Evolutionary conservation across 768 basidiomycete species (phyloP).

Genomic region (Russula foetens): DNA sequence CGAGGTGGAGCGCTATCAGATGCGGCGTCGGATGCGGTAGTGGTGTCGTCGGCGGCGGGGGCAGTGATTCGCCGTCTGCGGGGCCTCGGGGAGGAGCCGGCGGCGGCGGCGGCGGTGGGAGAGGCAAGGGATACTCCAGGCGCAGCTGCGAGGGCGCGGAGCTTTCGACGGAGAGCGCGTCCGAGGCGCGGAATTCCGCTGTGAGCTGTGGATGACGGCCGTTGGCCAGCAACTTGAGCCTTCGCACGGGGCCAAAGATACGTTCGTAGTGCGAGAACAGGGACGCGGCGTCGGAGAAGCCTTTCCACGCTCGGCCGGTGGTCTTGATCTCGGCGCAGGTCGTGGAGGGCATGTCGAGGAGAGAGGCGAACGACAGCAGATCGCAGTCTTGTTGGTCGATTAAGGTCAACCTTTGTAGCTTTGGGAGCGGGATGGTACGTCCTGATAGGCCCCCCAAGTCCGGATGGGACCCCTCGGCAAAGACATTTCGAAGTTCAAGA

Average conservation of each 20-base stretch:
- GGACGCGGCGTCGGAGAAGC: background rate
- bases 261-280: background rate
- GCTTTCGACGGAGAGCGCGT: background rate
- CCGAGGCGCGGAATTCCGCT: background rate
- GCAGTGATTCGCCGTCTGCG: background rate
- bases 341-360: background rate
- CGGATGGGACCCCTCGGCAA: background rate
- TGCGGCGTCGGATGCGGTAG: background rate
- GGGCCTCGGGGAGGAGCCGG: background rate
- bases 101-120: background rate
- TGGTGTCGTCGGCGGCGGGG: background rate
- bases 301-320: background rate
- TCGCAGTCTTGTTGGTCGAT: background rate
- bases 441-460: background rate
- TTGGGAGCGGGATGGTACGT: background rate
- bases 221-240: background rate
- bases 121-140: background rate
- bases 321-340: background rate
- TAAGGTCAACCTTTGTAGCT: background rate
- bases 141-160: background rate
- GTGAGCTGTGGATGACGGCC: background rate
- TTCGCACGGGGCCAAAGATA: constrained; percentile 2
- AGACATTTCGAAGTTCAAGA: background rate
- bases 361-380: background rate
- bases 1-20: background rate